Evolutionary conservation across 306 rosid species (phyloP), one percentile per base, ranked within the genome.

Genomic region (Senna siamea): DNA sequence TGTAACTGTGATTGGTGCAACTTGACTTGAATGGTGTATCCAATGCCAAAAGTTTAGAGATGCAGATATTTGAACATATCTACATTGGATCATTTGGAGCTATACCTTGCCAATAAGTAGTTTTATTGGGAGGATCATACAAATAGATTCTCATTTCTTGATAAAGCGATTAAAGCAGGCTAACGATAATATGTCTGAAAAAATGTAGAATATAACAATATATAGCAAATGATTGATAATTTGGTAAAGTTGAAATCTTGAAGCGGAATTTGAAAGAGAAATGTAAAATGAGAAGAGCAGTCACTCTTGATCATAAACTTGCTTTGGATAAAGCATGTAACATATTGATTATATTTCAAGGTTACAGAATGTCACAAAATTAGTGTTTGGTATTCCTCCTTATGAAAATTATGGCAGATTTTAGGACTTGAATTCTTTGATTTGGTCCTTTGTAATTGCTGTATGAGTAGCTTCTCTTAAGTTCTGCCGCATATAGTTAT

Each of bases 61-160:
- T 46, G 35, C 17, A 2, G 41, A 74, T 73, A 23, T 73, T 55
- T 23, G n/a, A 56, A 28, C 43, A 47, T 46, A 2, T n/a, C 14
- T 58, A 13, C 23, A 17, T 48, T 9, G 66, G 58, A 47, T 23
- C 26, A 34, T 47, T 73, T 40, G 54, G 41, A 62, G 62, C 63
- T 17, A 50, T 34, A 41, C 17, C 18, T 22, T 50, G 19, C 22
- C 22, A 58, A 6, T 56, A 26, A 56, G 18, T 23, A 14, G 20
- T 34, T 14, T 59, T 13, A 13, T 58, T 59, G 6, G 22, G 65
- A 7, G 41, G 65, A 34, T 32, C 65, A 30, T 30, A 30, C 43
- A 58, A 18, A 13, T 28, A 19, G n/a, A 2, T 7, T 26, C 40
- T 37, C 40, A 13, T 57, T n/a, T 28, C 26, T 26, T 13, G 20